Evolutionary conservation across 768 basidiomycete species (phyloP).

Genomic region (Hygrocybe punicea): DNA sequence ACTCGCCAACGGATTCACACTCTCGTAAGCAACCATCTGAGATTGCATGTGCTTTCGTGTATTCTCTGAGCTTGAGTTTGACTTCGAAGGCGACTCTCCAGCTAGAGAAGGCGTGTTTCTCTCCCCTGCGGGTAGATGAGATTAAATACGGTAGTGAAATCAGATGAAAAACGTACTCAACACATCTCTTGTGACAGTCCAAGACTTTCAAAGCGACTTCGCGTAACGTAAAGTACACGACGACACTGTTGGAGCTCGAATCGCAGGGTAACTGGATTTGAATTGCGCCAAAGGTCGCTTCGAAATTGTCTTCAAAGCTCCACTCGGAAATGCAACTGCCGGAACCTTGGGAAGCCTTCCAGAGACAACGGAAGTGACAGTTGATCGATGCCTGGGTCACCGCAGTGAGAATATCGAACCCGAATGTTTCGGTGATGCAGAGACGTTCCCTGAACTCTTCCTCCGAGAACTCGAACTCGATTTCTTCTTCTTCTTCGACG

Average conservation of each 20-base stretch:
- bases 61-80: constrained; percentile 5
- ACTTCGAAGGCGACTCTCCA: constrained; percentile 18
- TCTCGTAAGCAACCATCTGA: constrained; percentile 9
- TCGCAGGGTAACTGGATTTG: constrained; percentile 9
- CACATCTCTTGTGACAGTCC: neutral
- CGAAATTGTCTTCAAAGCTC: constrained; percentile 11
- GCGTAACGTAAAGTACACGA: constrained; percentile 11
- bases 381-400: constrained; percentile 8
- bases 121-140: neutral
- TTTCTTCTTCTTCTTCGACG: neutral
- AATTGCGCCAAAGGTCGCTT: constrained; percentile 12
- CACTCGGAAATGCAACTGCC: constrained; percentile 6
- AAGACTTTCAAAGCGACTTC: constrained; percentile 10
- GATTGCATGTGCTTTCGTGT: neutral
- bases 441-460: constrained; percentile 6
- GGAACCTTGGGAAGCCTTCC: constrained; percentile 2
- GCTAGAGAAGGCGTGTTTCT: constrained; percentile 4
- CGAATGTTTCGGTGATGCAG: constrained; percentile 6
- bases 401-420: constrained; percentile 5
- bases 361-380: constrained; percentile 5
- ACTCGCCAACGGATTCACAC: constrained; percentile 4
- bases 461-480: constrained; percentile 3
- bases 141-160: neutral
- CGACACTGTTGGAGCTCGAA: constrained; percentile 6
- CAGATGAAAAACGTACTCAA: neutral